Evolutionary conservation across 345 rosid species (phyloP), one percentile per base, ranked within the genome.

Genomic region (Carallia pectinifolia): DNA sequence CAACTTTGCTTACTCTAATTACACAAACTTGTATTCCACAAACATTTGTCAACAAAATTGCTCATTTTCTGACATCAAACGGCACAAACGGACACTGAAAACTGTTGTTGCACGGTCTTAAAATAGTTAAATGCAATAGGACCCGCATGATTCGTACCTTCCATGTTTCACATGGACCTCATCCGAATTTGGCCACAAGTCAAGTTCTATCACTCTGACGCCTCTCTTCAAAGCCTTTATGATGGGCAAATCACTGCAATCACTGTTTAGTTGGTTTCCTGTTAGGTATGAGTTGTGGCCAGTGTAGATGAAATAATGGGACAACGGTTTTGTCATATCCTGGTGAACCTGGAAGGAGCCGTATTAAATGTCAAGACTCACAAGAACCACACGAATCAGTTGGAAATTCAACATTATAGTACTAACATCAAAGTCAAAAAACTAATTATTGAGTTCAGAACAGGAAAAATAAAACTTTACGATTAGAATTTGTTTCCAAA

Each of bases 151-250:
- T 23, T 23, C 23, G 23, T 64, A 76, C 79, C 75, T 64, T 65
- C 79, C 79, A 76, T 76, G 79, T 8, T 38, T 62, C 19, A 76
- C 79, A 61, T 70, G 38, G 8, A 76, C 47, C n/a, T 66, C 64
- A 53, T 70, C 79, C 39, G 74, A 61, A 71, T 70, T 70, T 15
- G 79, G 79, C 79, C 79, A 76, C 12, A 76, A 15, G 67, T 76
- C 79, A 39, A 76, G 75, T 67, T 76, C 75, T 12, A 76, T 70
- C 39, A 70, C 79, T 60, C 79, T 60, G 2, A 76, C 79, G 12
- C 79, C 79, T 65, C 66, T 76, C 59, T 59, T 29, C 37, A 59
- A 59, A 7, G 53, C 66, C 47, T 38, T 62, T 40, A 62, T 38
- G 66, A 62, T 62, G 10, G 66, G 66, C 6, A 10, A 7, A 44